Percentiles rank a stretch among this genome's conserved stretches.
These are phyloP conservation scores for Bruguiera gymnorhiza DNA, from an alignment of 345 rosid genomes.

Conservation along the genomic window DNA sequence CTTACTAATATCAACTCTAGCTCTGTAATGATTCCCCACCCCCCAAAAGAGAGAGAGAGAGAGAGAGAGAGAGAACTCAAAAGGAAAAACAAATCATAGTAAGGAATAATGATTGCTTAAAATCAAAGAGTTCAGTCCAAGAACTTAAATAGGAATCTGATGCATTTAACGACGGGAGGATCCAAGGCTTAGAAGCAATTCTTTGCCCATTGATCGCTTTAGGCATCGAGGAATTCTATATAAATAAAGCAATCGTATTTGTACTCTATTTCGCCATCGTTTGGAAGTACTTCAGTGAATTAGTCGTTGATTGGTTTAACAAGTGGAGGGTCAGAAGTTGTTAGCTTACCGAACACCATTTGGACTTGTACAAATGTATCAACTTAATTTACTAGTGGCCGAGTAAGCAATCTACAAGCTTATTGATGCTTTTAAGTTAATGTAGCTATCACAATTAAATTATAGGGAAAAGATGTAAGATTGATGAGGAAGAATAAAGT, in stretches of 20 bases:
- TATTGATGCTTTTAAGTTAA: no score
- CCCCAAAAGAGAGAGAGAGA: neutral
- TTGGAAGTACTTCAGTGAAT: no score
- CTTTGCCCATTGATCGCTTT: slow-evolving; percentile 4
- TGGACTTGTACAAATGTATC: no score
- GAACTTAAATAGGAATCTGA: slow-evolving; percentile 1
- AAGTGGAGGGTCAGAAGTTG: no score
- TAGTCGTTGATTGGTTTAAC: no score
- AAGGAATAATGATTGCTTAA: neutral
- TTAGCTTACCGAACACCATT: no score
- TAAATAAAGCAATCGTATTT: neutral
- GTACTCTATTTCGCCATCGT: neutral
- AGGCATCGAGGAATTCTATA: neutral
- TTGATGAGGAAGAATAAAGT: no score
- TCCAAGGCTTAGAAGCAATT: slow-evolving; percentile 6
- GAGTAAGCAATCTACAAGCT: no score
- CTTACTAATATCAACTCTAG: no score
- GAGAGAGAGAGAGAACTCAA: neutral
- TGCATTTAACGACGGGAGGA: neutral
- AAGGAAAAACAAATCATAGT: neutral
- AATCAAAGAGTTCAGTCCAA: neutral
- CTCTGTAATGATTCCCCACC: neutral
- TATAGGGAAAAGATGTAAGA: no score
- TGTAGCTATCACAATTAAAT: no score
- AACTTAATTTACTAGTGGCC: no score